A percentile compares a stretch with the other conserved stretches of the same genome.
These are phyloP conservation scores for Sclerotinia spermophila DNA, from an alignment of 2,329 filamentous ascomycete species.

Conservation along the genomic window DNA sequence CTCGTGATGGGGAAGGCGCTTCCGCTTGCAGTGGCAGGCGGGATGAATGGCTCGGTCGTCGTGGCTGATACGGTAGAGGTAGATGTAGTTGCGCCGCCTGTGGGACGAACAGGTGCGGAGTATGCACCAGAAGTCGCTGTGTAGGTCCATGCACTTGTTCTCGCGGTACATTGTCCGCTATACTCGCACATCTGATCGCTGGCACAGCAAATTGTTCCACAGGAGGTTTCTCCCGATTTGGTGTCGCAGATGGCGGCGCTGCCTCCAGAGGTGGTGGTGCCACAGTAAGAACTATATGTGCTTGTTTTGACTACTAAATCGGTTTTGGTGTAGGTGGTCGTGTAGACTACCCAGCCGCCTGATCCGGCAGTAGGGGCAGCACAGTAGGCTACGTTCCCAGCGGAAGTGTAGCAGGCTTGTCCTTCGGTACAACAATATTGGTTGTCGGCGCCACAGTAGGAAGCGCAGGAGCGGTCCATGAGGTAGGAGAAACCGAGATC, in stretches of 20 bases:
- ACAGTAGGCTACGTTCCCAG: constrained; percentile 50
- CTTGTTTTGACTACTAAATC: constrained; percentile 52
- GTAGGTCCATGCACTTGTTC: constrained; percentile 39
- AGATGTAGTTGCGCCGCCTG: constrained; percentile 50
- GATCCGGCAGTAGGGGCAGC: constrained; percentile 29
- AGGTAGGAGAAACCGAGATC: constrained; percentile 49
- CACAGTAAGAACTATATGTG: constrained; percentile 32
- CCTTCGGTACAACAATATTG: constrained; percentile 53
- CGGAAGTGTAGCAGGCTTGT: constrained; percentile 47
- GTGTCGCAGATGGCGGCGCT: constrained; percentile 50
- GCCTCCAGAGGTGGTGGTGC: constrained; percentile 22
- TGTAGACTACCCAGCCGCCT: constrained; percentile 34
- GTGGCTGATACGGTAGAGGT: constrained; percentile 52
- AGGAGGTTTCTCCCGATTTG: constrained; percentile 54
- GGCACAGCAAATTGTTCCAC: constrained; percentile 68
- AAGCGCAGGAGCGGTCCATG: constrained; percentile 46
- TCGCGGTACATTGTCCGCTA: constrained; percentile 27
- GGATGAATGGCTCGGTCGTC: constrained; percentile 46
- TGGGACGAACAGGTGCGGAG: constrained; percentile 47
- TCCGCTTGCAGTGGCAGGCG: constrained; percentile 52
- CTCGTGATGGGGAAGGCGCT: constrained; percentile 28
- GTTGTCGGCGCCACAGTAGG: constrained; percentile 53
- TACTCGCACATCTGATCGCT: constrained; percentile 63
- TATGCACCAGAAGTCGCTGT: constrained; percentile 24
- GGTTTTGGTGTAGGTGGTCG: constrained; percentile 57